phyloP scores from a whole-genome alignment of 1,139 yeast genomes.

The Yamadazyma triangularis region DNA sequence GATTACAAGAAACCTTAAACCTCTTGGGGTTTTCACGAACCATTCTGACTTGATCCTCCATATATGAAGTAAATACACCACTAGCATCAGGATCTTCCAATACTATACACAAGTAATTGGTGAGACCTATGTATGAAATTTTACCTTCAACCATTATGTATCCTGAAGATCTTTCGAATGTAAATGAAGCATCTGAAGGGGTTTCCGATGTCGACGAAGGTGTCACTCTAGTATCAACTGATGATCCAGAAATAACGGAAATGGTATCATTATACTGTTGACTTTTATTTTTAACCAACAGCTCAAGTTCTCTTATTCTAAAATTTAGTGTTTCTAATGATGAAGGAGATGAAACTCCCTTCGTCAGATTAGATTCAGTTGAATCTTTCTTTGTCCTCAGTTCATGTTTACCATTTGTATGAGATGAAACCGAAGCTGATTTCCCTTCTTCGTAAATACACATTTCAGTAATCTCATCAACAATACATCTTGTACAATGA shows the following conservation, averaged over 20 bases:
- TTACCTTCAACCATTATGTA: slow-evolving; percentile 1
- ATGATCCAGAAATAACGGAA: neutral
- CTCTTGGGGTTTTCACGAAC: neutral
- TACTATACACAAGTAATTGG: neutral
- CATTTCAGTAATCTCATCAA: too few species aligned
- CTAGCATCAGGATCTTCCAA: slow-evolving; percentile 2
- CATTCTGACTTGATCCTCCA: neutral
- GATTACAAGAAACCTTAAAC: neutral
- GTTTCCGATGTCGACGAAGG: too few species aligned
- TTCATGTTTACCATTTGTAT: too few species aligned
- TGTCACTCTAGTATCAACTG: neutral
- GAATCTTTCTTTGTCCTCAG: too few species aligned
- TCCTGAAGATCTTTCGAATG: neutral
- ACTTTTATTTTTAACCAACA: neutral
- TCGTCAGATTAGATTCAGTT: too few species aligned
- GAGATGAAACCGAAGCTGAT: too few species aligned
- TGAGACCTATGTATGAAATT: slow-evolving; percentile 1
- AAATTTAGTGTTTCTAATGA: neutral
- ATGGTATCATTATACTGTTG: too few species aligned
- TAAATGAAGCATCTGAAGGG: neutral
- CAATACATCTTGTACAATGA: slow-evolving; percentile 5
- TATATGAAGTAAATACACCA: neutral
- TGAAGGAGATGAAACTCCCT: too few species aligned
- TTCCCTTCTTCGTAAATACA: too few species aligned
- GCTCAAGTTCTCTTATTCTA: neutral